Conservation (phyloP, 176 grass and related monocot genomes). For the Dactylis glomerata region DNA sequence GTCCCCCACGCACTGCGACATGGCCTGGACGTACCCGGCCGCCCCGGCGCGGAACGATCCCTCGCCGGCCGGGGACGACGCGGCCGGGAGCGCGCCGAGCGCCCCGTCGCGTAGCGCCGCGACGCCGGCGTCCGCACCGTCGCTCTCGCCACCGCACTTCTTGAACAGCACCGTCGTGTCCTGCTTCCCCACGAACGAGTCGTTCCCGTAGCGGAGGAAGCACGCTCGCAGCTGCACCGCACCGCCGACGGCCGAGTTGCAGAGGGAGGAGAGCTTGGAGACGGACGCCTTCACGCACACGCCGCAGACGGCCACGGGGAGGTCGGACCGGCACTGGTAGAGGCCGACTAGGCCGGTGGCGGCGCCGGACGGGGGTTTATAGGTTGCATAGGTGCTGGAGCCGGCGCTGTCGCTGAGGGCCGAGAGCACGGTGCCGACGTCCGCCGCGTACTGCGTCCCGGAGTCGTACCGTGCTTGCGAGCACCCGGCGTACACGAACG, state of each 20-base stretch:
- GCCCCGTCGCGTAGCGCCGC: slow-evolving; percentile 60
- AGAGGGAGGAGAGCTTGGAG: slow-evolving; percentile 56
- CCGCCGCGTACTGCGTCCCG: slow-evolving; percentile 54
- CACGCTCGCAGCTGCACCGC: slow-evolving; percentile 83
- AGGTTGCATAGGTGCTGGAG: slow-evolving; percentile 48
- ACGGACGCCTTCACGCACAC: slow-evolving; percentile 49
- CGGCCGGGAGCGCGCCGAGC: slow-evolving; percentile 52
- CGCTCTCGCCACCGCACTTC: slow-evolving; percentile 57
- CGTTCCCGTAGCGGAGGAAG: slow-evolving; percentile 89
- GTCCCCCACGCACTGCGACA: slow-evolving; percentile 92
- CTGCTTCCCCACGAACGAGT: slow-evolving; percentile 70
- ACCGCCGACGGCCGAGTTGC: slow-evolving; percentile 51
- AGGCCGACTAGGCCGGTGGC: slow-evolving; percentile 26
- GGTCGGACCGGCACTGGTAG: slow-evolving; percentile 89
- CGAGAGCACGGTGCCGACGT: slow-evolving; percentile 48
- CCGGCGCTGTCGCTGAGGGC: slow-evolving; percentile 47
- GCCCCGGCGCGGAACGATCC: slow-evolving; percentile 56
- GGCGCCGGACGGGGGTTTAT: slow-evolving; percentile 30
- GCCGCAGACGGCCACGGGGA: slow-evolving; percentile 54
- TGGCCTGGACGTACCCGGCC: slow-evolving; percentile 76
- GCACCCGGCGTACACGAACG: slow-evolving; percentile 85
- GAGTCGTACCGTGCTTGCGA: slow-evolving; percentile 59
- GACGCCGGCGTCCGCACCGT: slow-evolving; percentile 25
- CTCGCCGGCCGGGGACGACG: background rate
- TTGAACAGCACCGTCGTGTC: slow-evolving; percentile 79